Base-by-base conservation (phyloP, 495 filamentous ascomycete genomes). In the Zalerion maritima region DNA sequence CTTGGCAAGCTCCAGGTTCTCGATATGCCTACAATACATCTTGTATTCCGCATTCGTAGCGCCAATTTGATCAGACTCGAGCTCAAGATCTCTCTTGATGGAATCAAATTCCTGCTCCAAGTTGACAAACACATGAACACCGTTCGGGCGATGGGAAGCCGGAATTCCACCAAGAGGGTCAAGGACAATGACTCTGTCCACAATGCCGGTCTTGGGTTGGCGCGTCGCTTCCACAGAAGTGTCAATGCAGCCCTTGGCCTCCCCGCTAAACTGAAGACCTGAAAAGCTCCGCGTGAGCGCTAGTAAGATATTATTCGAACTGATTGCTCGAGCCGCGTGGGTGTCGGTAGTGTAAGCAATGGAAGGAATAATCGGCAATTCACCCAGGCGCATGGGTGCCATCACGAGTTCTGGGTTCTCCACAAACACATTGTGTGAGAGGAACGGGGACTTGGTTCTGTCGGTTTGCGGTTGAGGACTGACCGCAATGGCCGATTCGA, bases 81-180 rank as follows among this genome's bases (percentile, higher is more conserved):
- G 11, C 10, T 42, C 32, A 6, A 97, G 58, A 34, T 83, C 68
- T 1, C 63, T 45, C 28, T 62, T 53, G 18, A 93, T 77, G 18
- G 64, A 60, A 2, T 63, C 52, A 44, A 75, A 92, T 39, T 99
- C 85, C 44, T 96, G 84, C 46, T 92, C 80, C 42, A 99, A 66
- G 41, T 99, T 99, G 49, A 99, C 68, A 49, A 94, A 99, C 3
- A 94, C 70, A 44, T 94, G 81, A 9, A 79, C 74, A 6, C 69
- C 67, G 22, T 78, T 68, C 0, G 67, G 68, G 10, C 73, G 67
- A 22, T 69, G 67, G 29, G 58, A 64, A 0, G 78, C 65, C 1
- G 89, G 91, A 28, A 89, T 85, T 5, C 91, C 89, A 4, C 89
- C 89, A 2, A 80, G 47, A 0, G 81, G 79, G 52, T 99, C 91